Evolutionary conservation across 2,329 filamentous ascomycete species (phyloP).

Genomic region (Ascochyta viciae-villosae): DNA sequence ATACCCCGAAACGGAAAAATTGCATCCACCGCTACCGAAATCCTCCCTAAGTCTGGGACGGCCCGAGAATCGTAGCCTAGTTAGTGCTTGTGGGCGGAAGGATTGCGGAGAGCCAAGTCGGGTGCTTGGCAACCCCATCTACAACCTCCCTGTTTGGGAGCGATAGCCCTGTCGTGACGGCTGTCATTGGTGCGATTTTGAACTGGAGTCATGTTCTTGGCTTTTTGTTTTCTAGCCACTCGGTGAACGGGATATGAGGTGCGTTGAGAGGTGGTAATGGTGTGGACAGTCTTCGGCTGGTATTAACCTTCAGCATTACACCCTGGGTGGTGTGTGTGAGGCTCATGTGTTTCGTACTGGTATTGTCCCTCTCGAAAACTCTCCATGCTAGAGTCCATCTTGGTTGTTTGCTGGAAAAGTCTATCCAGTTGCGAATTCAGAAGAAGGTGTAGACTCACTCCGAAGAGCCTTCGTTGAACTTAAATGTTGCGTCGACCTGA

Average conservation of each 20-base stretch:
- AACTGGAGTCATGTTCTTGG: not conserved
- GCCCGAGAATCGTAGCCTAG: conserved; percentile 1
- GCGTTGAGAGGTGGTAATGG: no score
- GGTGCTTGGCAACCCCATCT: conserved; percentile 5
- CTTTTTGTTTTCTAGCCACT: not conserved
- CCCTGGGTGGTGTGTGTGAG: no score
- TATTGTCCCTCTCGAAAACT: no score
- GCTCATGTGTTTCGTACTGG: no score
- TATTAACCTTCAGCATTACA: no score
- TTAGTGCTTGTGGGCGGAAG: not conserved
- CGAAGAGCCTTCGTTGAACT: no score
- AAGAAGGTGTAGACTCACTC: no score
- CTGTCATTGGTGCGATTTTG: conserved; percentile 6
- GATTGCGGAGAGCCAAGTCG: conserved; percentile 11
- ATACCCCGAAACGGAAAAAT: conserved; percentile 12
- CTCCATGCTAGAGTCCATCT: no score
- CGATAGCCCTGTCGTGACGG: not conserved
- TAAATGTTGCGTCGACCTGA: not conserved
- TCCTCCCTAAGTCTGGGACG: not conserved
- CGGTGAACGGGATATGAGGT: no score
- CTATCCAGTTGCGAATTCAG: no score
- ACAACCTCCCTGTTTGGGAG: not conserved
- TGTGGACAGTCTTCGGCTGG: no score
- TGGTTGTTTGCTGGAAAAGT: no score
- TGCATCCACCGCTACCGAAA: not conserved